A percentile compares a stretch with the other conserved stretches of the same genome.
Evolutionary conservation across 352 stramenopile genomes (phyloP).

Genomic region (Phytopythium chamaehyphon): DNA sequence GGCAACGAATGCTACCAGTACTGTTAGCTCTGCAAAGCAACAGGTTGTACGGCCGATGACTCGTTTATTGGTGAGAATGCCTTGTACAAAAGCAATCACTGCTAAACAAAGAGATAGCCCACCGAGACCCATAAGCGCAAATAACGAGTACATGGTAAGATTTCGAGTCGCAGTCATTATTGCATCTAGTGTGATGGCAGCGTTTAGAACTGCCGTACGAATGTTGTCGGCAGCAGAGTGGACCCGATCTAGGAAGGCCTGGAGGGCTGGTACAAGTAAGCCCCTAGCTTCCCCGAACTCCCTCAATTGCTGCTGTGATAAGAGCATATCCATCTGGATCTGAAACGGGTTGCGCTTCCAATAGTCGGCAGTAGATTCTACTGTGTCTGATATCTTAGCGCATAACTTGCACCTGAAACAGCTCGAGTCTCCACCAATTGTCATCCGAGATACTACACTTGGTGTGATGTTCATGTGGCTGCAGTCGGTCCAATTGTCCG

Average conservation of each 20-base stretch:
- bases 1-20: constrained; percentile 36
- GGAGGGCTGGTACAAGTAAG: constrained; percentile 25
- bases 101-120: constrained; percentile 22
- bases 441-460: constrained; percentile 49
- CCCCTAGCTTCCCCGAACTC: constrained; percentile 19
- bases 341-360: constrained; percentile 45
- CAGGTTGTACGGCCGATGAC: constrained; percentile 27
- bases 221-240: constrained; percentile 23
- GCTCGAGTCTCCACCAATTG: constrained; percentile 36
- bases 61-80: constrained; percentile 37
- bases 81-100: constrained; percentile 25
- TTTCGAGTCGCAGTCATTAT: constrained; percentile 23
- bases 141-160: constrained; percentile 26
- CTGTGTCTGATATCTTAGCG: constrained; percentile 23
- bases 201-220: neutral
- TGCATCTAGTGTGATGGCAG: constrained; percentile 20
- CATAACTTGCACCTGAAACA: constrained; percentile 70
- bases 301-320: constrained; percentile 35
- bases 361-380: constrained; percentile 24
- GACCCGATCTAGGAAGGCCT: constrained; percentile 24
- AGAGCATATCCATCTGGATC: constrained; percentile 51
- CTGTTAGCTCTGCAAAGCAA: constrained; percentile 40
- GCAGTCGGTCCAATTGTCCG: constrained; percentile 29
- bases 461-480: constrained; percentile 40
- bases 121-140: constrained; percentile 24